A percentile compares a stretch with the other conserved stretches of the same genome.
phyloP scores from a whole-genome alignment of 2,329 filamentous ascomycete genomes.

The Aureobasidium pullulans region DNA sequence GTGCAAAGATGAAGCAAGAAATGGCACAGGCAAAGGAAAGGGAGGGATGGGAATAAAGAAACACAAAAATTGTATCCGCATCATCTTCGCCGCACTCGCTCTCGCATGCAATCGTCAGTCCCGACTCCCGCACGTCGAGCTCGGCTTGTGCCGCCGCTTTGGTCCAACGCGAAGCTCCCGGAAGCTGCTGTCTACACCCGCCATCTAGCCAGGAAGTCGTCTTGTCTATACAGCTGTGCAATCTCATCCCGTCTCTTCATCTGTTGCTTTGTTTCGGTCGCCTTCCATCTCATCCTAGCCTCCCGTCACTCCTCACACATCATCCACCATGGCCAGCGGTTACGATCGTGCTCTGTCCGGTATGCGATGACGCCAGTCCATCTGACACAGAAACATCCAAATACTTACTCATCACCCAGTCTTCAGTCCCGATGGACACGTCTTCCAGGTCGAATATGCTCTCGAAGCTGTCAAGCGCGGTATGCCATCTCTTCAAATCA shows the following conservation, averaged over 20 bases:
- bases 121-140: neutral
- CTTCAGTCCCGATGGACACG: constrained; percentile 98
- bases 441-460: constrained; percentile 99
- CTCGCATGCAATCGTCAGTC: neutral
- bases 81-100: neutral
- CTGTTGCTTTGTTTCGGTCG: neutral
- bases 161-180: neutral
- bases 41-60: neutral
- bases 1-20: neutral
- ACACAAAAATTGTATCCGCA: constrained; percentile 1
- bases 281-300: neutral
- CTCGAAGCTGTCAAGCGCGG: constrained; percentile 98
- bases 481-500: constrained; percentile 32
- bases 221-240: neutral
- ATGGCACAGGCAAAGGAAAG: neutral
- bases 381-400: neutral
- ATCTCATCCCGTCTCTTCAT: neutral
- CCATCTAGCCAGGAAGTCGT: neutral
- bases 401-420: constrained; percentile 45
- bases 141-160: constrained; percentile 2
- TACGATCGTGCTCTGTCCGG: constrained; percentile 72
- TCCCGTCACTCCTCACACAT: neutral
- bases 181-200: constrained; percentile 5
- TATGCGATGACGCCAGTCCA: constrained; percentile 15
- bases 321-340: constrained; percentile 68